Conservation (phyloP, 495 filamentous ascomycete species). For the Platismatia glauca region DNA sequence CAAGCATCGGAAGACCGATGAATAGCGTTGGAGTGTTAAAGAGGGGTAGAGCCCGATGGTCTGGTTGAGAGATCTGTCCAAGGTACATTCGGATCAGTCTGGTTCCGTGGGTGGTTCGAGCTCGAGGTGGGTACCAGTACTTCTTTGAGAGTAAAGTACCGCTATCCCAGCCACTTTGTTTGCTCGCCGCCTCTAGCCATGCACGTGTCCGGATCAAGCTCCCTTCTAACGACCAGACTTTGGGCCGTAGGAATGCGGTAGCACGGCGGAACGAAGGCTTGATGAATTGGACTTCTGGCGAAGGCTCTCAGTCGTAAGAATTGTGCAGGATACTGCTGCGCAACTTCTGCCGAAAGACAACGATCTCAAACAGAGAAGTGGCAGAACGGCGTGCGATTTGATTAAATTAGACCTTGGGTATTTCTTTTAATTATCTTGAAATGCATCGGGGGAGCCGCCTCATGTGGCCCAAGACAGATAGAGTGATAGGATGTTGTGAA, state of each 20-base stretch:
- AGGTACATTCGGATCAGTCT: neutral
- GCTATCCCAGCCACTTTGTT: neutral
- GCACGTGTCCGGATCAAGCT: neutral
- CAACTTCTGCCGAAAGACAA: no score
- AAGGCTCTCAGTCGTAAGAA: neutral
- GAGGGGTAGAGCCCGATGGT: neutral
- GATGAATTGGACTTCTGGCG: neutral
- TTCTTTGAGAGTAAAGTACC: neutral
- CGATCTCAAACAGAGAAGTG: neutral
- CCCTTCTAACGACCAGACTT: neutral
- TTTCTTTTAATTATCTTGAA: no score
- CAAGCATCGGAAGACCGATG: neutral
- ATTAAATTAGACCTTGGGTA: no score
- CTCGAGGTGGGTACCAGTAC: neutral
- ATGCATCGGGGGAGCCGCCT: no score
- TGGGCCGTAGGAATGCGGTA: neutral
- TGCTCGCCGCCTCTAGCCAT: neutral
- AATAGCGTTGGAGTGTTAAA: neutral
- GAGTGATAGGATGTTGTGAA: neutral
- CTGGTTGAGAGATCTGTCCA: neutral
- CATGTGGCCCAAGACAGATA: no score
- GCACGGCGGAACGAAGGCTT: neutral
- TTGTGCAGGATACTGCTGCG: neutral
- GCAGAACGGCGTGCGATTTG: neutral
- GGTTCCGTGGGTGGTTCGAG: neutral